Evolutionary conservation across 2,329 filamentous ascomycete genomes (phyloP).

Genomic region (Lachnellula hyalina): DNA sequence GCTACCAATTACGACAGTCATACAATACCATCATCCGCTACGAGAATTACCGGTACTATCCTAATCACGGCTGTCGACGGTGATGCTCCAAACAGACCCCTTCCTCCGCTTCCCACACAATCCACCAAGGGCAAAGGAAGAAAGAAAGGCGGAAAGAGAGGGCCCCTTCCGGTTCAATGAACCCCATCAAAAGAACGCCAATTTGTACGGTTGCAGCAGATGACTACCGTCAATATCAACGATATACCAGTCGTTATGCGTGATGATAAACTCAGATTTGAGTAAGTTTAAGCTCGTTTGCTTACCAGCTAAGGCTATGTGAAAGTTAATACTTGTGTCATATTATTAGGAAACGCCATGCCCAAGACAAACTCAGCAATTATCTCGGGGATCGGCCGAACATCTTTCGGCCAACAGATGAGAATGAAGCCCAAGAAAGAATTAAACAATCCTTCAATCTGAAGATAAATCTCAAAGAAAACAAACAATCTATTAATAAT

Average conservation of each 20-base stretch:
- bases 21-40: no score
- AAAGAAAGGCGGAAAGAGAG: no score
- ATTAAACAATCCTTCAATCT: background rate
- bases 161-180: background rate
- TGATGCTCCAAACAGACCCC: no score
- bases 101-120: no score
- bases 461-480: background rate
- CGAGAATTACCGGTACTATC: no score
- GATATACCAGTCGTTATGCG: constrained; percentile 5
- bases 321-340: background rate
- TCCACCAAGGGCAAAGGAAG: no score
- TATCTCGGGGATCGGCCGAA: constrained; percentile 2
- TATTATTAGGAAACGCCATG: constrained; percentile 4
- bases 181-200: background rate
- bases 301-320: no score
- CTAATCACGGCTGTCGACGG: no score
- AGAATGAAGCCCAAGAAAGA: background rate
- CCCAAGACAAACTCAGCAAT: constrained; percentile 1
- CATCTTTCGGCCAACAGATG: background rate
- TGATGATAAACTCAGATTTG: constrained; percentile 1
- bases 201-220: background rate
- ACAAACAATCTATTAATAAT: no score
- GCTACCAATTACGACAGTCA: no score
- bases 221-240: constrained; percentile 1
- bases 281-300: background rate